Evolutionary conservation across 768 basidiomycete species (phyloP).

Genomic region (Rhizopogon sp.): DNA sequence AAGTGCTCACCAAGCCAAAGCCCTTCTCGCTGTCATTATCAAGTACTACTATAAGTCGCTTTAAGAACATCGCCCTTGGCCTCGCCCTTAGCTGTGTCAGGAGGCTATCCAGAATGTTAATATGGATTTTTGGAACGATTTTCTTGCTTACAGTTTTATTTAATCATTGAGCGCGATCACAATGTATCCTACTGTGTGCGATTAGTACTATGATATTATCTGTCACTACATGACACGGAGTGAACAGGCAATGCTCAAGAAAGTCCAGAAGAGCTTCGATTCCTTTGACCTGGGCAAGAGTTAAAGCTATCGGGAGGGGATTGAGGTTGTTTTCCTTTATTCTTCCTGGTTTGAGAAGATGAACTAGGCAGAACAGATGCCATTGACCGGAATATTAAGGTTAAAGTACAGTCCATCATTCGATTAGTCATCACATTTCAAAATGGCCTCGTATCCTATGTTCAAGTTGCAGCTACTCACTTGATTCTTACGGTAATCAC

Average conservation of each 20-base stretch:
- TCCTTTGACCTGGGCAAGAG: slow-evolving; percentile 46
- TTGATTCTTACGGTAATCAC: too few species aligned
- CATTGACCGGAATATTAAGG: slow-evolving; percentile 45
- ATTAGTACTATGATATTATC: slow-evolving; percentile 3
- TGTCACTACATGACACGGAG: slow-evolving; percentile 9
- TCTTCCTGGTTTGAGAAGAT: slow-evolving; percentile 17
- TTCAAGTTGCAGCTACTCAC: too few species aligned
- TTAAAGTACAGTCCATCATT: too few species aligned
- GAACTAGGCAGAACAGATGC: slow-evolving; percentile 10
- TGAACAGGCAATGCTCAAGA: slow-evolving; percentile 64
- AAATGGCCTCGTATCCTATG: too few species aligned
- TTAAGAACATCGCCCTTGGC: slow-evolving; percentile 58
- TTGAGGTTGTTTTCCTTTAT: slow-evolving; percentile 23
- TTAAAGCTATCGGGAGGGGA: slow-evolving; percentile 31
- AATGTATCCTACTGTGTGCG: slow-evolving; percentile 71
- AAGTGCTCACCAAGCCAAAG: slow-evolving; percentile 61
- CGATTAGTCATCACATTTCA: too few species aligned
- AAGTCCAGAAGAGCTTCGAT: slow-evolving; percentile 64
- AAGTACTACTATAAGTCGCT: slow-evolving; percentile 70
- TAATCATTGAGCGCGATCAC: slow-evolving; percentile 58
- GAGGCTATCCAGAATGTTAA: slow-evolving; percentile 56
- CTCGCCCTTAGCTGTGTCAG: slow-evolving; percentile 53
- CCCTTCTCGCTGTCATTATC: slow-evolving; percentile 85
- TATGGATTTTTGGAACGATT: slow-evolving; percentile 64
- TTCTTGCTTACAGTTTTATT: slow-evolving; percentile 60